Conservation (phyloP, 2,329 filamentous ascomycete genomes). For the Alternaria sp. region DNA sequence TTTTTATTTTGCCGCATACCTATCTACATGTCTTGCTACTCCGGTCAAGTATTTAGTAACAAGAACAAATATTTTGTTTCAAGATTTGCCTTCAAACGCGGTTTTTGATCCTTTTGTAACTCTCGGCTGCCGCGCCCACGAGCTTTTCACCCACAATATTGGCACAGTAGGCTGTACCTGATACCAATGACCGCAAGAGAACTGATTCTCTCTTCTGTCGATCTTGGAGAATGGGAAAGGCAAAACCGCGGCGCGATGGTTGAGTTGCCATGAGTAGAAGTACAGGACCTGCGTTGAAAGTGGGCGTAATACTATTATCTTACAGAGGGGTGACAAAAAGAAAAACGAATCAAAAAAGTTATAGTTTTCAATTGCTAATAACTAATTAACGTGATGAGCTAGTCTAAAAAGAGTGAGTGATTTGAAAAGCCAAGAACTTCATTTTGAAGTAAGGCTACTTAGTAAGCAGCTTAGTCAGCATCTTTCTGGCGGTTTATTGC, state of each 20-base stretch:
- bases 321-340: too few species aligned
- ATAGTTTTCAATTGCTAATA: too few species aligned
- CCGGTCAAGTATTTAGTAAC: not conserved
- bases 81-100: not conserved
- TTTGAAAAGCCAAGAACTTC: too few species aligned
- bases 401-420: too few species aligned
- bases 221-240: not conserved
- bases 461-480: too few species aligned
- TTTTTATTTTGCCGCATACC: not conserved
- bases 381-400: too few species aligned
- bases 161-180: not conserved
- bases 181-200: not conserved
- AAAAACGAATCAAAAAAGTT: too few species aligned
- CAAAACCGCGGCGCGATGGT: not conserved
- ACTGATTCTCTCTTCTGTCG: not conserved
- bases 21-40: not conserved
- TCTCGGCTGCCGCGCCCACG: not conserved
- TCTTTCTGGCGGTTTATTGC: too few species aligned
- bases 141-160: not conserved
- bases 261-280: not conserved
- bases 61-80: not conserved
- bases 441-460: too few species aligned
- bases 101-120: not conserved
- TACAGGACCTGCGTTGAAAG: conserved; percentile 2
- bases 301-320: not conserved